Conservation (phyloP, 805 yeast genomes). For the Starmerella ratchasimensis region DNA sequence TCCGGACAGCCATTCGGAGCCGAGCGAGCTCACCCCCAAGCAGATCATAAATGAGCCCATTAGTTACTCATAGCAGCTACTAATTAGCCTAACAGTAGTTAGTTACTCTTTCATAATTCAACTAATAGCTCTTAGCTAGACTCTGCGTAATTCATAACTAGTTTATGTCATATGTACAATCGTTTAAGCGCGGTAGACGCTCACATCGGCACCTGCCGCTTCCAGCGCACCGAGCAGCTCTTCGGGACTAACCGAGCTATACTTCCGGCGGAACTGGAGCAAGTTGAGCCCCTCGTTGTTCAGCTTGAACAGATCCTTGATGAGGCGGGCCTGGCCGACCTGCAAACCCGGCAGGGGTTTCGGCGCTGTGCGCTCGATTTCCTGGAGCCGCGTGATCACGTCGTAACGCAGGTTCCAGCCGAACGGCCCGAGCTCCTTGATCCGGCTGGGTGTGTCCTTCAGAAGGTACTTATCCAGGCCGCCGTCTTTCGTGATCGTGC, state of each 20-base stretch:
- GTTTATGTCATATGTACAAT: too few species aligned
- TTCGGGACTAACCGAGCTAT: constrained; percentile 34
- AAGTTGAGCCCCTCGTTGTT: constrained; percentile 22
- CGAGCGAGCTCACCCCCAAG: too few species aligned
- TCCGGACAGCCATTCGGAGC: too few species aligned
- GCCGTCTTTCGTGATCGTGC: constrained; percentile 84
- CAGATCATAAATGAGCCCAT: too few species aligned
- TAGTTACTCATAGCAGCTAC: too few species aligned
- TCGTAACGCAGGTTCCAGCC: constrained; percentile 86
- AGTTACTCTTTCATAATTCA: too few species aligned
- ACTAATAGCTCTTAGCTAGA: too few species aligned
- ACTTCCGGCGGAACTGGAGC: constrained; percentile 35
- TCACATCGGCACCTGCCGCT: constrained; percentile 25
- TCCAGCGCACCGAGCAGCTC: constrained; percentile 41
- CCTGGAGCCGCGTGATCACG: constrained; percentile 39
- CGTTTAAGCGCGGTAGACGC: constrained; percentile 2
- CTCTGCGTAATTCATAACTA: too few species aligned
- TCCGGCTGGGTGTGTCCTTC: constrained; percentile 77
- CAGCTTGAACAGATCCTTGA: constrained; percentile 26
- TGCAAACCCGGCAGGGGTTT: constrained; percentile 32
- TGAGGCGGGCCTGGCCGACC: constrained; percentile 52
- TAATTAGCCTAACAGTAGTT: too few species aligned
- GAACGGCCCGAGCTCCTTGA: constrained; percentile 79
- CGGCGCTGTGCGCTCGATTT: constrained; percentile 31
- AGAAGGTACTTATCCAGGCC: constrained; percentile 81